Evolutionary conservation across 2,329 filamentous ascomycete species (phyloP).

Genomic region (Pseudocercospora eumusae): DNA sequence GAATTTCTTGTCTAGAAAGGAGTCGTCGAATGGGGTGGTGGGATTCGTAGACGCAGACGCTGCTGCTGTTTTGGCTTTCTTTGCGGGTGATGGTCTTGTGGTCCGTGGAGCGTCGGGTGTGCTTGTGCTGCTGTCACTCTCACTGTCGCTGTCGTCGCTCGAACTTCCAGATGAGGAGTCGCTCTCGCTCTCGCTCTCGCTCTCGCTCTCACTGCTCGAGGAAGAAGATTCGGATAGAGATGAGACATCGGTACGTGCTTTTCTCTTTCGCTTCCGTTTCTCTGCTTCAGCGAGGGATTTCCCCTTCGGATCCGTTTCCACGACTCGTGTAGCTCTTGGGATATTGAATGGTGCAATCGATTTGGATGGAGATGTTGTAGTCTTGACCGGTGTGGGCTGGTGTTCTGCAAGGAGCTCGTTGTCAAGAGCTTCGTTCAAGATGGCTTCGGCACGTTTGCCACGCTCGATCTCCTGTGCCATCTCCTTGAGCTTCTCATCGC

Average conservation of each 20-base stretch:
- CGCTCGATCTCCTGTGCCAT: slow-evolving; percentile 15
- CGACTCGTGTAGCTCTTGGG: slow-evolving; percentile 12
- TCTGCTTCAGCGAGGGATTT: background rate
- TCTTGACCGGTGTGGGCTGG: background rate
- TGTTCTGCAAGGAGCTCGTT: slow-evolving; percentile 13
- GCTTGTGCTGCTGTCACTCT: slow-evolving; percentile 3
- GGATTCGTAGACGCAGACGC: background rate
- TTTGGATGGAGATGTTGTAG: background rate
- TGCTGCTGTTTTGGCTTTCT: background rate
- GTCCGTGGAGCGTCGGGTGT: background rate
- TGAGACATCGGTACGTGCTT: slow-evolving; percentile 18
- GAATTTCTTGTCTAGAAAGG: slow-evolving; percentile 21
- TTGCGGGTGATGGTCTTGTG: slow-evolving; percentile 1
- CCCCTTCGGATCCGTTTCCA: slow-evolving; percentile 9
- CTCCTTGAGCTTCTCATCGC: slow-evolving; percentile 20
- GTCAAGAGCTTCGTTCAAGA: slow-evolving; percentile 14
- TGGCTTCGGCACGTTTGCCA: slow-evolving; percentile 18
- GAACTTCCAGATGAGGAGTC: background rate
- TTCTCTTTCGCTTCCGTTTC: slow-evolving; percentile 17
- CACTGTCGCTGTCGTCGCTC: slow-evolving; percentile 4
- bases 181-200: background rate
- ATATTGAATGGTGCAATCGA: slow-evolving; percentile 6
- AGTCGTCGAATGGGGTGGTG: slow-evolving; percentile 11
- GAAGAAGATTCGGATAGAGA: slow-evolving; percentile 12
- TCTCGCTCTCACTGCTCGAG: slow-evolving; percentile 9